phyloP scores from a whole-genome alignment of 2,329 filamentous ascomycete genomes.

The Colletotrichum cuscutae region DNA sequence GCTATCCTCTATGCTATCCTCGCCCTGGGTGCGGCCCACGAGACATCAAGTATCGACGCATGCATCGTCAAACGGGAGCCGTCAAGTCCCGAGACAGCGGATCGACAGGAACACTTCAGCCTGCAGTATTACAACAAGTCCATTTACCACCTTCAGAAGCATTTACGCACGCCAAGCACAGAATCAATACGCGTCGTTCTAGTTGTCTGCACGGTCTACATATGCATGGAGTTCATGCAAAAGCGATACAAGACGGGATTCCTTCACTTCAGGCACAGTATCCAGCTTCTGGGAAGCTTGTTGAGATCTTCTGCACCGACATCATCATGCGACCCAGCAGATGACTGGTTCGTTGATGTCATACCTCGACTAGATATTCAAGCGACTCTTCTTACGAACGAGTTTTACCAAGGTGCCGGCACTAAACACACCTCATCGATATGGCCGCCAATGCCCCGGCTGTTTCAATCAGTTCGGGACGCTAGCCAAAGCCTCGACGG shows the following conservation, averaged over 20 bases:
- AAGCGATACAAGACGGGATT: constrained; percentile 50
- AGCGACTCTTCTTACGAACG: constrained; percentile 37
- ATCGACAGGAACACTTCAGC: constrained; percentile 37
- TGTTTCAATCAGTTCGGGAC: constrained; percentile 8
- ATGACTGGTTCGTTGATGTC: constrained; percentile 55
- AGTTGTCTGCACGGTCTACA: constrained; percentile 50
- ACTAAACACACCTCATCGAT: neutral
- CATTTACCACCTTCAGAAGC: constrained; percentile 48
- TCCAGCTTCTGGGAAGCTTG: constrained; percentile 43
- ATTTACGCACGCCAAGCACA: constrained; percentile 41
- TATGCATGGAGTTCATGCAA: constrained; percentile 45
- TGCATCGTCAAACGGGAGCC: constrained; percentile 44
- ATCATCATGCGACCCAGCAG: constrained; percentile 38
- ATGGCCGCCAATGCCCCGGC: neutral
- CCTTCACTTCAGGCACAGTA: constrained; percentile 54
- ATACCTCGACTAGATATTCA: constrained; percentile 48
- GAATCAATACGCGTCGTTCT: constrained; percentile 49
- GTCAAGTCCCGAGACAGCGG: neutral
- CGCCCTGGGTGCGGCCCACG: neutral
- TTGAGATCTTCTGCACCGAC: constrained; percentile 38
- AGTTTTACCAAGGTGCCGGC: neutral
- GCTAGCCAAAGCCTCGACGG: constrained; percentile 19
- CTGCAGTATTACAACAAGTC: constrained; percentile 50
- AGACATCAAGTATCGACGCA: constrained; percentile 10
- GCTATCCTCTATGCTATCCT: constrained; percentile 52